phyloP scores from a whole-genome alignment of 495 filamentous ascomycete genomes.

The Aspergillus sclerotioniger region DNA sequence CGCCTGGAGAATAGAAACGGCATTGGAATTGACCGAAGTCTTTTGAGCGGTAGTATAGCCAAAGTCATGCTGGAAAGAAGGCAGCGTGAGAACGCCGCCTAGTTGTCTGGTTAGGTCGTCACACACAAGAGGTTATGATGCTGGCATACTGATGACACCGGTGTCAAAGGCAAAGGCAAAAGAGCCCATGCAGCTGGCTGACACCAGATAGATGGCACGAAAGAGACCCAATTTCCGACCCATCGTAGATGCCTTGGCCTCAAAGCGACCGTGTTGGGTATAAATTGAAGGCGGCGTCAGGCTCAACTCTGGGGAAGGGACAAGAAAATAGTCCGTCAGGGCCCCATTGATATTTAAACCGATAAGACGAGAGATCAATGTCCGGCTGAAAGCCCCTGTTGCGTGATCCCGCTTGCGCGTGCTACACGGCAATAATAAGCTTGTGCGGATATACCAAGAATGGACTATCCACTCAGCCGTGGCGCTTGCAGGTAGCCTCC shows the following conservation, averaged over 20 bases:
- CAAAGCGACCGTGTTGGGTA: neutral
- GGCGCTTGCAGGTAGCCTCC: neutral
- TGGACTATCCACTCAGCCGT: conserved; percentile 1
- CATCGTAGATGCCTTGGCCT: conserved; percentile 18
- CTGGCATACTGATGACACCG: conserved; percentile 36
- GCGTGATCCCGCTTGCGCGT: conserved; percentile 8
- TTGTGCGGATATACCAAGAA: neutral
- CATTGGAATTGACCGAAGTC: conserved; percentile 40
- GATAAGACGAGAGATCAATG: neutral
- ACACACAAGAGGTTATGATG: neutral
- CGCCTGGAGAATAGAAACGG: conserved; percentile 41
- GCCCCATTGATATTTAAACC: neutral
- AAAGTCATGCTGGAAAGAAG: conserved; percentile 41
- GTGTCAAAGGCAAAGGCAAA: conserved; percentile 43
- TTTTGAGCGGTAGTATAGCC: conserved; percentile 31
- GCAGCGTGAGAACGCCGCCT: conserved; percentile 40
- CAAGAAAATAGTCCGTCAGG: neutral
- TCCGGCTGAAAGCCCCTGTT: neutral
- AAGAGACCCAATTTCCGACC: conserved; percentile 34
- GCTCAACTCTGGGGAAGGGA: neutral
- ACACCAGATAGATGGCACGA: conserved; percentile 35
- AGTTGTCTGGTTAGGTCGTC: neutral
- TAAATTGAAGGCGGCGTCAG: neutral
- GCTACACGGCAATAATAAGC: neutral
- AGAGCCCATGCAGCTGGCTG: conserved; percentile 39